Conservation (phyloP, 805 yeast genomes). For the Ogataea saltuana region DNA sequence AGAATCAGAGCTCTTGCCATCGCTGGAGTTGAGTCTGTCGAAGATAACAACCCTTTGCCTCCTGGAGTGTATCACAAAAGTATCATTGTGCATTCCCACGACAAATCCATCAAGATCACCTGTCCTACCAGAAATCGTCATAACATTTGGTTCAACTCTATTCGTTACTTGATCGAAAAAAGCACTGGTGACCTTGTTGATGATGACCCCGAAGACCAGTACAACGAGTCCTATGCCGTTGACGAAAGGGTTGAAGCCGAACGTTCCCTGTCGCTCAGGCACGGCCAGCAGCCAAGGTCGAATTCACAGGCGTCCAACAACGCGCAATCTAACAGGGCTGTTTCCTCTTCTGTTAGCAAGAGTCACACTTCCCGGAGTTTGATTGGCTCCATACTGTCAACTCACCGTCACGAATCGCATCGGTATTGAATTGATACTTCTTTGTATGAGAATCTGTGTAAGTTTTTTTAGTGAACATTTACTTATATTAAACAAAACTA, state of each 20-base stretch:
- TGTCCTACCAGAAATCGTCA: conserved; percentile 88
- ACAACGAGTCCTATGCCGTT: conserved; percentile 28
- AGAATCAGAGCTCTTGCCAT: conserved; percentile 82
- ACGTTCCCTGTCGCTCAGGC: conserved; percentile 32
- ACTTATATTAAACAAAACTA: background rate
- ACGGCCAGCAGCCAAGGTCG: conserved; percentile 27
- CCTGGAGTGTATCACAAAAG: conserved; percentile 86
- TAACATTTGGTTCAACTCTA: conserved; percentile 85
- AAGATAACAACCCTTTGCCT: conserved; percentile 84
- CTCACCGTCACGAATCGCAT: conserved; percentile 3
- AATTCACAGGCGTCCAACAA: conserved; percentile 4
- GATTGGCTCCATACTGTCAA: conserved; percentile 16
- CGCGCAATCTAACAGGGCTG: conserved; percentile 7
- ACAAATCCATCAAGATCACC: conserved; percentile 71
- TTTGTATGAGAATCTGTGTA: too few relatives aligned
- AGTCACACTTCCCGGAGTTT: conserved; percentile 20
- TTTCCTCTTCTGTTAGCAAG: conserved; percentile 19
- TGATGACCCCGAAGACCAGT: conserved; percentile 43
- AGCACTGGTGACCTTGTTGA: conserved; percentile 57
- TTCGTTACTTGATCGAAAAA: conserved; percentile 71
- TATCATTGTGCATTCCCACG: conserved; percentile 66
- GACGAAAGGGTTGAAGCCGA: conserved; percentile 34
- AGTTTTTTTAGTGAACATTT: background rate
- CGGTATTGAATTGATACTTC: background rate
- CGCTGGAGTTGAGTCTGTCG: conserved; percentile 72